Conservation (phyloP, 768 basidiomycete species). For the Gyrodon lividus region DNA sequence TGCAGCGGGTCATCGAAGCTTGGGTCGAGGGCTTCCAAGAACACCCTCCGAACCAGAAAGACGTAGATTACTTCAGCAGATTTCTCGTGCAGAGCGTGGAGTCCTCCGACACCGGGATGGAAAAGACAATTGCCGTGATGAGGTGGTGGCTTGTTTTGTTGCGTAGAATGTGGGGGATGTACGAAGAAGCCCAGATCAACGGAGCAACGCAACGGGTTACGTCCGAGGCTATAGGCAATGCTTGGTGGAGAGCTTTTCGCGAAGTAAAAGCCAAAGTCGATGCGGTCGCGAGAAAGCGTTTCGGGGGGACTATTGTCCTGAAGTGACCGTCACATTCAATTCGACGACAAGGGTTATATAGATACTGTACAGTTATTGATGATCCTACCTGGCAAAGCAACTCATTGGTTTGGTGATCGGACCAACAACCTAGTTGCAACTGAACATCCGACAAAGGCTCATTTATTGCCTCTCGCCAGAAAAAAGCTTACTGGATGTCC, state of each 20-base stretch:
- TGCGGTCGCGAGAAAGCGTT: slow-evolving; percentile 58
- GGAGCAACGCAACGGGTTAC: slow-evolving; percentile 31
- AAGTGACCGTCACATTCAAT: slow-evolving; percentile 36
- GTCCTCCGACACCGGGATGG: slow-evolving; percentile 64
- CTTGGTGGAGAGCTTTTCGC: slow-evolving; percentile 83
- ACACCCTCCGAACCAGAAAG: slow-evolving; percentile 66
- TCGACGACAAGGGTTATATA: too few species aligned
- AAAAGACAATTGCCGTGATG: slow-evolving; percentile 67
- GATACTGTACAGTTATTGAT: too few species aligned
- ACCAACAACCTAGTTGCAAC: slow-evolving; percentile 7
- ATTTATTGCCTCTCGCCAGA: slow-evolving; percentile 52
- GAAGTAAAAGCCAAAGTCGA: slow-evolving; percentile 70
- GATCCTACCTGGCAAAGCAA: neutral
- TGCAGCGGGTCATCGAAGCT: slow-evolving; percentile 65
- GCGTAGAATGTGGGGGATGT: slow-evolving; percentile 58
- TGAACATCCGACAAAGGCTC: slow-evolving; percentile 8
- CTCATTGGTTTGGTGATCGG: neutral
- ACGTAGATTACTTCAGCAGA: slow-evolving; percentile 71
- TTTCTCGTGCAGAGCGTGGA: slow-evolving; percentile 72
- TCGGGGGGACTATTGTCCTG: slow-evolving; percentile 69
- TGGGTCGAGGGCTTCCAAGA: slow-evolving; percentile 72
- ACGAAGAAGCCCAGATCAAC: slow-evolving; percentile 45
- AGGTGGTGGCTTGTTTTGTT: slow-evolving; percentile 82
- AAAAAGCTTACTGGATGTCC: slow-evolving; percentile 47
- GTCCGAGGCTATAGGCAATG: slow-evolving; percentile 49